phyloP scores from a whole-genome alignment of 2,329 filamentous ascomycete genomes.

The Pyrenochaeta sp. region DNA sequence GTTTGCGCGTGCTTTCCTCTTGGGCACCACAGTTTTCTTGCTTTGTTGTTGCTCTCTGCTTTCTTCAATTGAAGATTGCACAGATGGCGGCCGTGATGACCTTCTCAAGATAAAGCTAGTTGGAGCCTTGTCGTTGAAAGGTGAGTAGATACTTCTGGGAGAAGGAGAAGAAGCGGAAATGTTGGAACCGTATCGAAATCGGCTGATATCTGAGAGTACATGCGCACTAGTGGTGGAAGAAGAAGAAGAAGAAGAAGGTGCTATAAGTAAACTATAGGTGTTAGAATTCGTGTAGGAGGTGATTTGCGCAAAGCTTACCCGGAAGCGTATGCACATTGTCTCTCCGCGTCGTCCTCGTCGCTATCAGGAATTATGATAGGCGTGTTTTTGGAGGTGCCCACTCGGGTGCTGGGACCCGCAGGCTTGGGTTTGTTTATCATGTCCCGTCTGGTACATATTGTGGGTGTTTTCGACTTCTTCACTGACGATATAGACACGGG shows the following conservation, averaged over 20 bases:
- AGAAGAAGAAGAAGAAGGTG: not conserved
- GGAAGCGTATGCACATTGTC: not conserved
- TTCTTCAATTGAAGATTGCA: not conserved
- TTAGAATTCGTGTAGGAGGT: not conserved
- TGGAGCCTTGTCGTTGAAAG: not conserved
- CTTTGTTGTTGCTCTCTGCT: not conserved
- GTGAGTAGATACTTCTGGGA: not conserved
- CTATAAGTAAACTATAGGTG: not conserved
- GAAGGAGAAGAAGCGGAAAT: not conserved
- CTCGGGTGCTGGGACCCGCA: not conserved
- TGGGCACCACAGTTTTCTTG: not conserved
- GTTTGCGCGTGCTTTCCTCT: not conserved
- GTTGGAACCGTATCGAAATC: not conserved
- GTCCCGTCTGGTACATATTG: not conserved
- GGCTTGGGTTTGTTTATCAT: not conserved
- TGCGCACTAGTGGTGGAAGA: not conserved
- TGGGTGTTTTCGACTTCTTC: not conserved
- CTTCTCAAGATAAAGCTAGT: not conserved
- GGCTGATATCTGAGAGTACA: not conserved
- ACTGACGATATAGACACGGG: not conserved
- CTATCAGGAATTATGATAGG: slow-evolving; percentile 24
- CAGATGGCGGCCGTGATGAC: not conserved
- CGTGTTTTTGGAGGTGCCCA: slow-evolving; percentile 2
- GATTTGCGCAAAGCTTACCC: not conserved
- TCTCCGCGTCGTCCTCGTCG: slow-evolving; percentile 3